Conservation (phyloP, 129 eudicot genomes). For the Heracleum sosnowskyi region DNA sequence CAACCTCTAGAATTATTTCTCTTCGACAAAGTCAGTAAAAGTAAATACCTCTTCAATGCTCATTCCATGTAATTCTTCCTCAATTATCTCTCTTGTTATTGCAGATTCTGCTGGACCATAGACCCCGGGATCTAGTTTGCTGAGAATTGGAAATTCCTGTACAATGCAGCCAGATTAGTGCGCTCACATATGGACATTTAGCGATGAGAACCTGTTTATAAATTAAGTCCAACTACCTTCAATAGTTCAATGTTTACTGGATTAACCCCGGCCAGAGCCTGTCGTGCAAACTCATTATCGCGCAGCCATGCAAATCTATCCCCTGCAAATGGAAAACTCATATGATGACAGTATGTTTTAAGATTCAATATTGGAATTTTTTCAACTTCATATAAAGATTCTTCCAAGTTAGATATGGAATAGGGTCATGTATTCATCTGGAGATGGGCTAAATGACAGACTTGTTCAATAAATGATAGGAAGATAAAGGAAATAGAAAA, state of each 20-base stretch:
- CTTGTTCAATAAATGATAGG: not conserved
- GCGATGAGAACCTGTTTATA: not conserved
- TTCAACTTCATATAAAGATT: not conserved
- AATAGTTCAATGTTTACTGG: slow-evolving; percentile 63
- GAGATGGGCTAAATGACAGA: not conserved
- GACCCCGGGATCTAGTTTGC: slow-evolving; percentile 55
- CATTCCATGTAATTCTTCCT: slow-evolving; percentile 58
- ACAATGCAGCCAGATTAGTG: not conserved
- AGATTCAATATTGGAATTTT: not conserved
- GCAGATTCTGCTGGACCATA: slow-evolving; percentile 73
- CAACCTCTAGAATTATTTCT: not conserved
- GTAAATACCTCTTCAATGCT: slow-evolving; percentile 55
- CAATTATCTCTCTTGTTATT: slow-evolving; percentile 48
- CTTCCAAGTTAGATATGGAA: not conserved
- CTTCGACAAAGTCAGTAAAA: not conserved
- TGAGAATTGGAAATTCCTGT: slow-evolving; percentile 60
- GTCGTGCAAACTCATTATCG: slow-evolving; percentile 83
- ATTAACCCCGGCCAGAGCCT: slow-evolving; percentile 76
- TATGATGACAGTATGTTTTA: not conserved
- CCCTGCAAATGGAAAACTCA: slow-evolving; percentile 22
- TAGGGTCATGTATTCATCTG: not conserved
- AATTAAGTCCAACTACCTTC: slow-evolving; percentile 32
- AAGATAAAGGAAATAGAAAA: not conserved
- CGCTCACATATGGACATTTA: not conserved
- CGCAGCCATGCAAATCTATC: slow-evolving; percentile 77